phyloP scores from a whole-genome alignment of 352 stramenopile species.

The Phytophthora pseudosyringae region DNA sequence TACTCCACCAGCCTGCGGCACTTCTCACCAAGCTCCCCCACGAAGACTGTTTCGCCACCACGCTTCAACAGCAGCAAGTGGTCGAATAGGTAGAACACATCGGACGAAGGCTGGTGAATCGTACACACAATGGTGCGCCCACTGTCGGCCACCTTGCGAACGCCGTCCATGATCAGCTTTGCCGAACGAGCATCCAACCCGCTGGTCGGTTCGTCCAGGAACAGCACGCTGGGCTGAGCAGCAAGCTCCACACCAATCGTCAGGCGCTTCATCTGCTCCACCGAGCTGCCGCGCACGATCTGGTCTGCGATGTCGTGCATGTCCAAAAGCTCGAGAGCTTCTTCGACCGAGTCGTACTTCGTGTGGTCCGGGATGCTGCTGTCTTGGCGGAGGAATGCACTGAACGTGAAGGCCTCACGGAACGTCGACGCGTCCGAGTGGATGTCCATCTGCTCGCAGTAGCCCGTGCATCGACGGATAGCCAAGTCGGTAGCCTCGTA shows the following conservation, averaged over 20 bases:
- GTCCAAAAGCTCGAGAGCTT: slow-evolving; percentile 40
- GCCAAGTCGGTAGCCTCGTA: slow-evolving; percentile 43
- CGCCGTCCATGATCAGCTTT: slow-evolving; percentile 77
- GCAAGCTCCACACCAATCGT: slow-evolving; percentile 72
- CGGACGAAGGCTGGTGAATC: slow-evolving; percentile 91
- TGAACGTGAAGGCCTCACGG: slow-evolving; percentile 89
- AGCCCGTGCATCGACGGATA: slow-evolving; percentile 48
- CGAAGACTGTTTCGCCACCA: slow-evolving; percentile 49
- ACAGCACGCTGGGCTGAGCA: slow-evolving; percentile 76
- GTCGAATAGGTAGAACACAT: slow-evolving; percentile 89
- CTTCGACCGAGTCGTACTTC: slow-evolving; percentile 44
- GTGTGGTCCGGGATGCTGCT: slow-evolving; percentile 30
- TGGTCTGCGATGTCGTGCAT: slow-evolving; percentile 91
- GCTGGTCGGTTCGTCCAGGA: slow-evolving; percentile 78
- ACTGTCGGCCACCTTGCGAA: slow-evolving; percentile 77
- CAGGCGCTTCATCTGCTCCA: slow-evolving; percentile 57
- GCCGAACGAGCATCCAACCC: slow-evolving; percentile 84
- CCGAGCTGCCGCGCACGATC: slow-evolving; percentile 45
- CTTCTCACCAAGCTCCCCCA: slow-evolving; percentile 38
- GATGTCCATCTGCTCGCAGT: slow-evolving; percentile 86
- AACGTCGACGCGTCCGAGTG: slow-evolving; percentile 86
- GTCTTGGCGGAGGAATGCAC: slow-evolving; percentile 72
- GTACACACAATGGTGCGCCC: slow-evolving; percentile 85
- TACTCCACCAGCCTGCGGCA: slow-evolving; percentile 34
- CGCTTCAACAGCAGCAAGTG: slow-evolving; percentile 73